A percentile compares a stretch with the other conserved stretches of the same genome.
Evolutionary conservation across 768 basidiomycete genomes (phyloP).

Genomic region (Termitomyces sp.): DNA sequence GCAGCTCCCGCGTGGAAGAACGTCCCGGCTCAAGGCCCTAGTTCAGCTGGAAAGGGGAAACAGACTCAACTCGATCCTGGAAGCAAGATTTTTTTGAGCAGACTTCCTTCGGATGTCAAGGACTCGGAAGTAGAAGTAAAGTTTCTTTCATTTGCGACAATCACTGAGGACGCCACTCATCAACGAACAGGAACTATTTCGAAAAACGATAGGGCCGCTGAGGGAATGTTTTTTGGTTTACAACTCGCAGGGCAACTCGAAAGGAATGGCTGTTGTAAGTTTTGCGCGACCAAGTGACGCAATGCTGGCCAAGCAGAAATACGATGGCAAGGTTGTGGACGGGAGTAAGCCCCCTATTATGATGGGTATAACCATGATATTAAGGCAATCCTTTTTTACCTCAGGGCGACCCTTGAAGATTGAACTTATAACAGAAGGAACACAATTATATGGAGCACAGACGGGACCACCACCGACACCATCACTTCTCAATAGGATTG

Average conservation of each 20-base stretch:
- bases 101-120: conserved; percentile 64
- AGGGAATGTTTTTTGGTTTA: conserved; percentile 70
- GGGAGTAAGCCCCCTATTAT: conserved; percentile 38
- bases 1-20: conserved; percentile 64
- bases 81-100: conserved; percentile 67
- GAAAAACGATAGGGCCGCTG: conserved; percentile 72
- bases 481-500: conserved; percentile 30
- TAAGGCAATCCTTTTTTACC: neutral
- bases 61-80: conserved; percentile 32
- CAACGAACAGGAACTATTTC: conserved; percentile 60
- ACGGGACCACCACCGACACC: conserved; percentile 20
- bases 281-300: conserved; percentile 69
- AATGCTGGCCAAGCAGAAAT: conserved; percentile 58
- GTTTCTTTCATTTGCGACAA: neutral
- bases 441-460: conserved; percentile 14
- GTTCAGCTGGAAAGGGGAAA: conserved; percentile 29
- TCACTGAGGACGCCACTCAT: neutral
- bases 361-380: neutral
- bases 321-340: conserved; percentile 76
- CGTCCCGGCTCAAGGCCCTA: conserved; percentile 15
- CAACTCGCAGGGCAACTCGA: conserved; percentile 72
- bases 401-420: conserved; percentile 67
- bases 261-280: conserved; percentile 75
- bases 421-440: conserved; percentile 55
- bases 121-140: conserved; percentile 68